A percentile compares a stretch with the other conserved stretches of the same genome.
Conservation (phyloP, 2,329 filamentous ascomycete genomes). For the Fusarium sp. region DNA sequence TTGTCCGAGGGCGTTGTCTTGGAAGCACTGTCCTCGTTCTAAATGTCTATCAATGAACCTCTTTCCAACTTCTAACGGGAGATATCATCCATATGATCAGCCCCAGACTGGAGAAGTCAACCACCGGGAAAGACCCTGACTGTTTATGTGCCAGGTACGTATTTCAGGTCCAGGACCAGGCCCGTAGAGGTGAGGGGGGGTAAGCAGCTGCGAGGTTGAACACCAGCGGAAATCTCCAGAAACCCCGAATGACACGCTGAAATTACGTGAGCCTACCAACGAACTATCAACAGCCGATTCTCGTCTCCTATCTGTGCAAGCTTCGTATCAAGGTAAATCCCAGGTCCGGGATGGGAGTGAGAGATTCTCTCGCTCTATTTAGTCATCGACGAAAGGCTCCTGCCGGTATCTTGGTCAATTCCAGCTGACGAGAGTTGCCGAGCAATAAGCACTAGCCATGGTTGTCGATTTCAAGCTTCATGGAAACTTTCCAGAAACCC, state of each 20-base stretch:
- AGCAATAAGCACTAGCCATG: not conserved
- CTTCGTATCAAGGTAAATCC: not conserved
- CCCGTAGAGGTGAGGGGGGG: not conserved
- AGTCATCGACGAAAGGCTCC: not conserved
- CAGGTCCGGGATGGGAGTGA: not conserved
- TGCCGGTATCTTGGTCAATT: too few relatives aligned
- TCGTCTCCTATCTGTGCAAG: not conserved
- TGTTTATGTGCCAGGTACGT: not conserved
- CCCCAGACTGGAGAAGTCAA: too few relatives aligned
- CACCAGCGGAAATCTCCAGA: not conserved
- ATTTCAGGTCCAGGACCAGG: too few relatives aligned
- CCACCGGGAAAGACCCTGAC: not conserved
- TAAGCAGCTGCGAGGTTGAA: not conserved
- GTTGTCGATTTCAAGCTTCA: not conserved
- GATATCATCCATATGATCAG: not conserved
- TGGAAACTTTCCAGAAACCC: not conserved
- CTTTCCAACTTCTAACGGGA: accelerated
- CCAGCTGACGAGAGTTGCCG: not conserved
- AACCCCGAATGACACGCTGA: not conserved
- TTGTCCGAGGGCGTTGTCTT: not conserved
- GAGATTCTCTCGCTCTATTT: not conserved
- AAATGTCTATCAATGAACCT: not conserved
- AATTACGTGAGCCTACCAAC: not conserved
- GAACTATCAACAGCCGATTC: not conserved
- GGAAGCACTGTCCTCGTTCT: too few relatives aligned